phyloP scores from a whole-genome alignment of 1,284 basidiomycete genomes.

The Pholiota adiposa region DNA sequence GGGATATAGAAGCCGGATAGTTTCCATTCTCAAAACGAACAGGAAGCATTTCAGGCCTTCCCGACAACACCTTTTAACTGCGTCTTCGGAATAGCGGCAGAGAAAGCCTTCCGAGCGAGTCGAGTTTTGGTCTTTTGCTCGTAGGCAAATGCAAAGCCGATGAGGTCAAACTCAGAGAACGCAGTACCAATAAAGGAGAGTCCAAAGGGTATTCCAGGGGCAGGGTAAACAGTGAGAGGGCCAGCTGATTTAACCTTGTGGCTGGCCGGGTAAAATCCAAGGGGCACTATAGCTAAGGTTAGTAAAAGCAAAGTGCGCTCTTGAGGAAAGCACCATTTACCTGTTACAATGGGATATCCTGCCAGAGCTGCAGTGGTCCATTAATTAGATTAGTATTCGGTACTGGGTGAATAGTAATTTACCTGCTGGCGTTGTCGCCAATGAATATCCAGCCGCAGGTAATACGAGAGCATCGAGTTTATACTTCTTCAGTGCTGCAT shows the following conservation, averaged over 20 bases:
- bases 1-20: no score
- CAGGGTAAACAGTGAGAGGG: slow-evolving; percentile 51
- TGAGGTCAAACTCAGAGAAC: slow-evolving; percentile 61
- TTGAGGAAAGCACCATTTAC: slow-evolving; percentile 46
- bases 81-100: slow-evolving; percentile 61
- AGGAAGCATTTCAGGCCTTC: background rate
- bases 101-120: slow-evolving; percentile 52
- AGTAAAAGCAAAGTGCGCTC: background rate
- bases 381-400: background rate
- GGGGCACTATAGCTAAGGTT: slow-evolving; percentile 44
- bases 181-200: slow-evolving; percentile 66
- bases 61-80: slow-evolving; percentile 57
- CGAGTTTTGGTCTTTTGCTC: slow-evolving; percentile 66
- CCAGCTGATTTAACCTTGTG: slow-evolving; percentile 42
- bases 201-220: slow-evolving; percentile 65
- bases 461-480: slow-evolving; percentile 62
- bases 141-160: slow-evolving; percentile 65
- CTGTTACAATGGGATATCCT: slow-evolving; percentile 63
- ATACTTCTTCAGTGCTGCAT: slow-evolving; percentile 51
- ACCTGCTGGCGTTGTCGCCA: slow-evolving; percentile 39
- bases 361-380: slow-evolving; percentile 45
- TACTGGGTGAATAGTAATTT: background rate
- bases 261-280: slow-evolving; percentile 61
- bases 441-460: slow-evolving; percentile 52
- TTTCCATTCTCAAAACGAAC: no score